These are phyloP conservation scores for Lachnellula occidentalis DNA, from an alignment of 2,329 filamentous ascomycete species.

Conservation along the genomic window DNA sequence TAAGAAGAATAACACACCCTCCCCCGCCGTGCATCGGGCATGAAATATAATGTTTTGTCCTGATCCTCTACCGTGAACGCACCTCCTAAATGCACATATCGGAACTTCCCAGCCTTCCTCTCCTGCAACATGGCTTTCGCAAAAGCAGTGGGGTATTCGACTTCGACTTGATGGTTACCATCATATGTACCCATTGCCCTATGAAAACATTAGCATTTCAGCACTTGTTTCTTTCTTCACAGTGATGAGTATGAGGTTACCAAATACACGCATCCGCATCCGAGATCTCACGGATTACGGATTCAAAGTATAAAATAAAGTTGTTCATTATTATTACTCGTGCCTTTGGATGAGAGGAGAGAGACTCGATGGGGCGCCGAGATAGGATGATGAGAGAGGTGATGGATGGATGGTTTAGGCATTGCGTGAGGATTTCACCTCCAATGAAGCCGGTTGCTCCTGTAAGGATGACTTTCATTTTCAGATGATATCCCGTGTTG, in stretches of 20 bases:
- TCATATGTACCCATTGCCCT: slow-evolving; percentile 16
- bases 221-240: slow-evolving; percentile 5
- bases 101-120: slow-evolving; percentile 33
- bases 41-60: slow-evolving; percentile 35
- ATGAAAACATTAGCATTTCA: slow-evolving; percentile 42
- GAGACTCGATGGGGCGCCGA: slow-evolving; percentile 40
- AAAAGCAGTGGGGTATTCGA: slow-evolving; percentile 19
- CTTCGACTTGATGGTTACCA: slow-evolving; percentile 9
- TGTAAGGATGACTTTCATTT: slow-evolving; percentile 55
- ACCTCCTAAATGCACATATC: slow-evolving; percentile 38
- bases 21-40: slow-evolving; percentile 34
- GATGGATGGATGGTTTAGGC: slow-evolving; percentile 45
- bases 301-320: slow-evolving; percentile 13
- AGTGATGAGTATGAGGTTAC: slow-evolving; percentile 36
- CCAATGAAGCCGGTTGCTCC: slow-evolving; percentile 54
- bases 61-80: slow-evolving; percentile 37
- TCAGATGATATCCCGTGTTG: not conserved
- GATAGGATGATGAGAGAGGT: slow-evolving; percentile 46
- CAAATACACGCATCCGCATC: slow-evolving; percentile 21
- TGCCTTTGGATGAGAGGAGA: slow-evolving; percentile 43
- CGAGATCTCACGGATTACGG: slow-evolving; percentile 21
- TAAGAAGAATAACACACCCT: slow-evolving; percentile 1
- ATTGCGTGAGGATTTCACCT: slow-evolving; percentile 45
- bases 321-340: slow-evolving; percentile 29
- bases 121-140: slow-evolving; percentile 9